Evolutionary conservation across 2,329 filamentous ascomycete genomes (phyloP).

Genomic region (Pezicula rhizophila): DNA sequence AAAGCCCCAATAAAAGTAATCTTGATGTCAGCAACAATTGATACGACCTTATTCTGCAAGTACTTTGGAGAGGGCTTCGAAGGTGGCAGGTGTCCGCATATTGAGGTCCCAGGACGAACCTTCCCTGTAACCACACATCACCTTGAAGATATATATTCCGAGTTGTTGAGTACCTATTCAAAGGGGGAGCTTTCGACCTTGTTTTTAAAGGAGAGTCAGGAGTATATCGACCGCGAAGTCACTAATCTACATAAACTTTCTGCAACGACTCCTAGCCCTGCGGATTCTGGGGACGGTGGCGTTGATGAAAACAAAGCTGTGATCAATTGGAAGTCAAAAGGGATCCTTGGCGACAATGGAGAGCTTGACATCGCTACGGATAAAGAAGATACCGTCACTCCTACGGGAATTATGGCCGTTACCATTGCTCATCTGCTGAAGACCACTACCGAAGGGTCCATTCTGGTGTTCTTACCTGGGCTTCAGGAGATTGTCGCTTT

Average conservation of each 20-base stretch:
- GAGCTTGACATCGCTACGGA: conserved; percentile 26
- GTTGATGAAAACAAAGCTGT: conserved; percentile 23
- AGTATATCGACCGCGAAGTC: background rate
- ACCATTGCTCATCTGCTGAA: conserved; percentile 81
- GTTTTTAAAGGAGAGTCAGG: conserved; percentile 51
- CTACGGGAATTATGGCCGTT: conserved; percentile 65
- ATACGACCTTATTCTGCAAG: conserved; percentile 71
- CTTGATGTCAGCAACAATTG: conserved; percentile 90
- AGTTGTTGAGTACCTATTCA: conserved; percentile 46
- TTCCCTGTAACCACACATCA: conserved; percentile 84
- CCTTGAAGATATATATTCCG: conserved; percentile 79
- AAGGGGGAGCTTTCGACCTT: conserved; percentile 36
- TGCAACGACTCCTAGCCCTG: conserved; percentile 79
- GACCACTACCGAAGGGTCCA: conserved; percentile 73
- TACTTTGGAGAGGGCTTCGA: conserved; percentile 76
- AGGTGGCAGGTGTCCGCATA: conserved; percentile 62
- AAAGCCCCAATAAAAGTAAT: conserved; percentile 81
- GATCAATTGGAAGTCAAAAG: conserved; percentile 3
- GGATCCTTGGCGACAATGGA: background rate
- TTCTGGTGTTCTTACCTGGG: conserved; percentile 88
- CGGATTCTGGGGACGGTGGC: conserved; percentile 33
- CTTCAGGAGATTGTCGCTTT: conserved; percentile 81
- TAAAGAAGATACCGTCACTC: conserved; percentile 56
- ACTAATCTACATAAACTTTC: conserved; percentile 61
- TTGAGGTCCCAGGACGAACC: conserved; percentile 81